Percentiles rank a stretch among this genome's conserved stretches.
These are phyloP conservation scores for Aspergillus quadricinctus DNA, from an alignment of 2,329 filamentous ascomycete species.

Conservation along the genomic window DNA sequence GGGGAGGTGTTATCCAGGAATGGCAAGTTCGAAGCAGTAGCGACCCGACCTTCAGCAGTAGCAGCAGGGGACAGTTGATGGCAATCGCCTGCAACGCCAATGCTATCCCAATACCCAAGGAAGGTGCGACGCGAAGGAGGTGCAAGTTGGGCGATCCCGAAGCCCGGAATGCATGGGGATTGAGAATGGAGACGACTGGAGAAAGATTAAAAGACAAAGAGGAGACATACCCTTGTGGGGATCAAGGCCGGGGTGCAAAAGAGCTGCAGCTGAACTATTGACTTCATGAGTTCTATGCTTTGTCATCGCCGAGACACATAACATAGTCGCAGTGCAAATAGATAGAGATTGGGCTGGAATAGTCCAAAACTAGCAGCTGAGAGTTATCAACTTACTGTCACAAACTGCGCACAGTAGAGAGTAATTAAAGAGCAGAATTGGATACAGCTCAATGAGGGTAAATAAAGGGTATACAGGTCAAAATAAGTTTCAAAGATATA, in stretches of 20 bases:
- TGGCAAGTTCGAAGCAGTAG: constrained; percentile 1
- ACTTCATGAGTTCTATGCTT: constrained; percentile 9
- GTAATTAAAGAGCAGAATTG: neutral
- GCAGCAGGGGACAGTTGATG: neutral
- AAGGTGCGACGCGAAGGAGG: neutral
- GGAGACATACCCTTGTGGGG: constrained; percentile 23
- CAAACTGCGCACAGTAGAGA: neutral
- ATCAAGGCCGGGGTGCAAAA: constrained; percentile 22
- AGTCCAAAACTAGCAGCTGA: constrained; percentile 4
- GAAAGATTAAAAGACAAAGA: neutral
- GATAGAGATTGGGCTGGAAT: constrained; percentile 2
- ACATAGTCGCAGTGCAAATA: constrained; percentile 10
- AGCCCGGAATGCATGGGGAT: constrained; percentile 1
- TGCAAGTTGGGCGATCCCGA: neutral
- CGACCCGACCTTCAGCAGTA: neutral
- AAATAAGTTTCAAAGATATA: neutral
- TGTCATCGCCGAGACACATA: constrained; percentile 23
- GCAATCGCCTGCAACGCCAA: neutral
- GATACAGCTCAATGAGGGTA: neutral
- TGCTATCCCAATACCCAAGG: neutral
- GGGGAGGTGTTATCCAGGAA: constrained; percentile 4
- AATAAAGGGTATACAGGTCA: neutral
- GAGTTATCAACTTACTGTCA: neutral
- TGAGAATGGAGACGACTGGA: neutral
- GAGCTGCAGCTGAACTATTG: constrained; percentile 19